Evolutionary conservation across 2,329 filamentous ascomycete species (phyloP).

Genomic region (Verticillium isaacii): DNA sequence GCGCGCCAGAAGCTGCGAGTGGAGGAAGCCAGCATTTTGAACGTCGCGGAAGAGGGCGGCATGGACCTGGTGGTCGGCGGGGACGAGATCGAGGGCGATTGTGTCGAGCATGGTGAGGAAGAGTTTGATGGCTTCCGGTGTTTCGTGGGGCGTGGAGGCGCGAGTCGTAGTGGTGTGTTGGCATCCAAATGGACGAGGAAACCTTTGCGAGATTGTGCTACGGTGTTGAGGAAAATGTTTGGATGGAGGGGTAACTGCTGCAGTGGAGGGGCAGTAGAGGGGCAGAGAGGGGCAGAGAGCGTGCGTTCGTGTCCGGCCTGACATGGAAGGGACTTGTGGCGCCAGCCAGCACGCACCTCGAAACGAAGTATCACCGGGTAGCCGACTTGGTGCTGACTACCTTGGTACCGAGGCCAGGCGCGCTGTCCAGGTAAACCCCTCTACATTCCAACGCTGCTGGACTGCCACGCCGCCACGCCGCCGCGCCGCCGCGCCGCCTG

Average conservation of each 20-base stretch:
- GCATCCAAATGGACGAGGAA: not conserved
- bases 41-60: conserved; percentile 72
- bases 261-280: not conserved
- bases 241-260: not conserved
- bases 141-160: not conserved
- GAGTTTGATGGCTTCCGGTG: too few relatives aligned
- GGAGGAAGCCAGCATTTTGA: conserved; percentile 71
- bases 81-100: conserved; percentile 71
- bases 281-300: not conserved
- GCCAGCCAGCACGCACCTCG: too few relatives aligned
- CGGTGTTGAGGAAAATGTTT: not conserved
- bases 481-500: too few relatives aligned
- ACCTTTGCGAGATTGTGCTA: not conserved
- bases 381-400: too few relatives aligned
- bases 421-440: too few relatives aligned
- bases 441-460: too few relatives aligned
- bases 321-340: too few relatives aligned
- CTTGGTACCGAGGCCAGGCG: too few relatives aligned
- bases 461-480: too few relatives aligned
- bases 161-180: not conserved
- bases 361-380: not conserved
- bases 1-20: conserved; percentile 77
- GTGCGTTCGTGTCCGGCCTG: too few relatives aligned
- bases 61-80: conserved; percentile 62
- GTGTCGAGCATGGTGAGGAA: conserved; percentile 54